Base-by-base conservation (phyloP, 176 grass and related monocot species). In the Raddia guianensis region DNA sequence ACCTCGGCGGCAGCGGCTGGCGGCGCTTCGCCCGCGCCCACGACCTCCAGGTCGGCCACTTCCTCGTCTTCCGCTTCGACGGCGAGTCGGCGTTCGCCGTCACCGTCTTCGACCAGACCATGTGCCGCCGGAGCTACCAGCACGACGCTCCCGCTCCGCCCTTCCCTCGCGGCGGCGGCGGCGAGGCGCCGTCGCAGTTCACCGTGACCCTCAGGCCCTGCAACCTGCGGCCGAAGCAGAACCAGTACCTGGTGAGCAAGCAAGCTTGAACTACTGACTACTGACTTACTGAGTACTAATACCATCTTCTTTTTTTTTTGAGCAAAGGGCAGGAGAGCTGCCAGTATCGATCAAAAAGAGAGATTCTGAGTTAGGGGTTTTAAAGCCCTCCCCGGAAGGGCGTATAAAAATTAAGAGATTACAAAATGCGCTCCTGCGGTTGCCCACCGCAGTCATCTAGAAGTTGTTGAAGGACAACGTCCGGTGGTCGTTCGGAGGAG, bases 171-270 rank as follows among this genome's bases (percentile, higher is more conserved):
- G 37, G 1, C 12, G 37, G 48, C 42, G n/a, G 47, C 1, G 4
- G 42, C 57, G 49, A 68, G 15, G 66, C 14, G 63, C 45, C 32
- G 53, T 67, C 86, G 45, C 69, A 48, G 13, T 84, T 88, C 81
- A 56, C 62, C 45, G 75, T 84, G 62, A 88, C 55, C 7, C 45
- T 88, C 52, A 60, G 75, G 61, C 16, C 20, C 12, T 68, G 75
- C 81, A 79, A 88, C 75, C 12, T 88, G 12, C 18, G 40, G 13
- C 0, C 9, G 12, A 84, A 37, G 82, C 76, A 89, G 76, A 9
- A 55, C 8, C 87, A 89, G 76, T 89, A 89, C 82, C 70, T 89
- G 82, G 87, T 88, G 74, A 79, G 86, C 13, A 8, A 20, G 15
- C 4, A 20, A 62, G n/a, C 5, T 27, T 27, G 27, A 27, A 27